Percentiles rank a stretch among this genome's conserved stretches.
Evolutionary conservation across 2,329 filamentous ascomycete genomes (phyloP).

Genomic region (Epichloe bromicola): DNA sequence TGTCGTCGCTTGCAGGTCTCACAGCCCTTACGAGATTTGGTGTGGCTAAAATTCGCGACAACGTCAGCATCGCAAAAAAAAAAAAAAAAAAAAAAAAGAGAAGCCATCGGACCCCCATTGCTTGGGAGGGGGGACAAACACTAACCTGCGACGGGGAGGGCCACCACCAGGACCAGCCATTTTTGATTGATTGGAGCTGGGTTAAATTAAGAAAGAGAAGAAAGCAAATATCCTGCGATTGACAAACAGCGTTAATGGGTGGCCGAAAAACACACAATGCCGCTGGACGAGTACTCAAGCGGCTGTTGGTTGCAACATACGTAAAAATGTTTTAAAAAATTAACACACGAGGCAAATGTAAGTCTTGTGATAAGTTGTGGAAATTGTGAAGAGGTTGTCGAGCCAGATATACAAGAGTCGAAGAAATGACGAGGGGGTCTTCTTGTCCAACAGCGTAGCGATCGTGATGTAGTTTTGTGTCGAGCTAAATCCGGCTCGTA

Average conservation of each 20-base stretch:
- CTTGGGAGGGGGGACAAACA: slow-evolving; percentile 5
- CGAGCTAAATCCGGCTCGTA: neutral
- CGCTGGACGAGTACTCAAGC: too few relatives aligned
- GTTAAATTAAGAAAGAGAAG: neutral
- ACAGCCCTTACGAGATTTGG: slow-evolving; percentile 97
- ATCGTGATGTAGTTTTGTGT: slow-evolving; percentile 17
- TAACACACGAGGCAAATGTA: slow-evolving; percentile 12
- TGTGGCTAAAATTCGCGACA: slow-evolving; percentile 52
- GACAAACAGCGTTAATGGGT: neutral
- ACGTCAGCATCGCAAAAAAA: slow-evolving; percentile 9
- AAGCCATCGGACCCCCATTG: neutral
- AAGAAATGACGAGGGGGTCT: neutral
- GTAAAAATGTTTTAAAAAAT: slow-evolving; percentile 10
- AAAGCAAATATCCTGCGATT: neutral
- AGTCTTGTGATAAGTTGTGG: slow-evolving; percentile 21
- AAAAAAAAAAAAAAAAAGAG: too few relatives aligned
- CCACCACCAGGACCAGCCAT: slow-evolving; percentile 95
- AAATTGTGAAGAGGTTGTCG: slow-evolving; percentile 20
- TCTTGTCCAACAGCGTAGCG: slow-evolving; percentile 18
- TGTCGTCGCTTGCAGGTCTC: slow-evolving; percentile 96
- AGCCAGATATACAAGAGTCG: neutral
- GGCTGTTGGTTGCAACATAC: slow-evolving; percentile 13
- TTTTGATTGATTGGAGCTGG: slow-evolving; percentile 17
- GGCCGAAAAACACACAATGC: too few relatives aligned
- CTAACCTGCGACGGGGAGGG: slow-evolving; percentile 61